Base-by-base conservation (phyloP, 1,284 basidiomycete species). In the Cutaneotrichosporon cyanovorans region DNA sequence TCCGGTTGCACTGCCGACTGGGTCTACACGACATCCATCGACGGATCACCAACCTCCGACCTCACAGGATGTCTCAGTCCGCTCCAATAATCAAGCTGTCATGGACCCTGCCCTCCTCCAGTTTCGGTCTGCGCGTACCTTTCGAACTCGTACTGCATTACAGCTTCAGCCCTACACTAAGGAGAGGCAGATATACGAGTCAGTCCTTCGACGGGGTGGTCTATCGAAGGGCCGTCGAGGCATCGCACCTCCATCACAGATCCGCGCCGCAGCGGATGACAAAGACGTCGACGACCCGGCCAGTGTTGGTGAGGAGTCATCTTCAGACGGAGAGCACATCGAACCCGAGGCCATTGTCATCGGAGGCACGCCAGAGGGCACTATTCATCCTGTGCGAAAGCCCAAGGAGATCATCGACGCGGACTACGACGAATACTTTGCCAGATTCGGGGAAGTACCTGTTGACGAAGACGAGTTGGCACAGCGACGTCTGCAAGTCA, bases 161-260 rank as follows among this genome's bases (percentile, higher is more conserved):
- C 70, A 72, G 41, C 60, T 72, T 0, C 68, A 70, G 34, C 70
- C 70, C 0, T 72, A 72, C 50, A 71, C 69, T 2, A 59, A 60
- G 38, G 70, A 72, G 45, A 53, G 60, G 18, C 62, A 64, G 50
- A 53, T 61, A 15, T 72, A 72, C 52, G 62, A 65, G 39, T 59
- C 58, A 1, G 59, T 57, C 0, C 48, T 72, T 4, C 55, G 60
- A 3, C 55, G 58, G 28, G 68, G 70, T 2, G 65, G 68, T 10
- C 55, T 65, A n/a, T 55, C 58, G 16, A 62, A 62, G 40, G 61
- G 56, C 5, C 44, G 47, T 8, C 46, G 44, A 14, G 51, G 43
- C 2, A 34, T 53, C 15, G 51, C 51, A 4, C 51, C 51, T 10
- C 30, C 35, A 4, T 40, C 44, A 5, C 41, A 48, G 21, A 38